phyloP scores from a whole-genome alignment of 805 yeast species.

The Yamadazyma takamatsuzukensis region DNA sequence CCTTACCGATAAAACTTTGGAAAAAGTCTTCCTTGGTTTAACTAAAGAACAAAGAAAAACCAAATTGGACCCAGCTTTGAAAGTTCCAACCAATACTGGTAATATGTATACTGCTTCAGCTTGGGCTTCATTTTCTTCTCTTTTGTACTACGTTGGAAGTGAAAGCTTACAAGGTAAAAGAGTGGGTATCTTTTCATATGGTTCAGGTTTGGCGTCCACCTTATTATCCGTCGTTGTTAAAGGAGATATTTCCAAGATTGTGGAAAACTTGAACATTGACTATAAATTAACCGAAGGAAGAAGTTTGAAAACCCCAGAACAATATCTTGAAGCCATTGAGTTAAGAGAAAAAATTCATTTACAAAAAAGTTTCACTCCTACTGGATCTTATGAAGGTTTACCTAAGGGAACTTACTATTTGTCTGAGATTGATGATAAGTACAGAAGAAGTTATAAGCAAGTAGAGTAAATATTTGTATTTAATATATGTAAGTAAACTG shows the following conservation, averaged over 20 bases:
- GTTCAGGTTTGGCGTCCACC: conserved; percentile 95
- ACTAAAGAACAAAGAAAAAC: conserved; percentile 66
- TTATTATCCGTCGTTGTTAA: conserved; percentile 74
- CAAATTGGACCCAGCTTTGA: conserved; percentile 76
- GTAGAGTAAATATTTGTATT: conserved; percentile 6
- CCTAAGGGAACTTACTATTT: conserved; percentile 80
- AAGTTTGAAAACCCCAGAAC: conserved; percentile 63
- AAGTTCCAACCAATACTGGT: conserved; percentile 94
- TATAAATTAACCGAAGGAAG: conserved; percentile 63
- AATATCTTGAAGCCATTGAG: conserved; percentile 75
- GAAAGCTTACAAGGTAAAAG: conserved; percentile 78
- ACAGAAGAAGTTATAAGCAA: conserved; percentile 52
- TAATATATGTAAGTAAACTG: too few species aligned
- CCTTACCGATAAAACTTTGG: conserved; percentile 73
- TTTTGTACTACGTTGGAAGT: conserved; percentile 69
- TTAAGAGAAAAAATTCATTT: conserved; percentile 89
- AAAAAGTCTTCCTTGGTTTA: conserved; percentile 77
- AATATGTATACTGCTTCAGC: conserved; percentile 96
- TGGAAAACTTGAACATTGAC: conserved; percentile 62
- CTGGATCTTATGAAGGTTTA: conserved; percentile 71
- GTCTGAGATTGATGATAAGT: conserved; percentile 79
- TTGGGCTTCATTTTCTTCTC: conserved; percentile 81
- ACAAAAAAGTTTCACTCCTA: conserved; percentile 74
- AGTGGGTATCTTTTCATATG: conserved; percentile 92
- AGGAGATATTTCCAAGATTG: conserved; percentile 75